A percentile compares a stretch with the other conserved stretches of the same genome.
phyloP scores from a whole-genome alignment of 2,329 filamentous ascomycete species.

The Exophiala sideris region DNA sequence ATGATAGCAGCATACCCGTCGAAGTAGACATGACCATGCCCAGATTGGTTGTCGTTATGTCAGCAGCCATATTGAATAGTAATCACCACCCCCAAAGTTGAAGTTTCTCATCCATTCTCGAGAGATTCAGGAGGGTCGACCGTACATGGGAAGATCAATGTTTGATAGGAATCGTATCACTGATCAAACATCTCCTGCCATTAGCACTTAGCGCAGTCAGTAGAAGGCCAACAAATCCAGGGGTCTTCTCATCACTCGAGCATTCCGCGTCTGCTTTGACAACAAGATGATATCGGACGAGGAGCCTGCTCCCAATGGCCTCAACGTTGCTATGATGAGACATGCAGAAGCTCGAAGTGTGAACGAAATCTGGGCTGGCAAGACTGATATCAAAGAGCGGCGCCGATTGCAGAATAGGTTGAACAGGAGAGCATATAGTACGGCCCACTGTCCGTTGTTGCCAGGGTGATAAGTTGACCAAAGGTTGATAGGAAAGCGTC shows the following conservation, averaged over 20 bases:
- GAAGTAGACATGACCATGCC: no score
- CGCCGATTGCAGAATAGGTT: slow-evolving; percentile 32
- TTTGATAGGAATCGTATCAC: no score
- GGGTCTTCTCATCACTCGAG: no score
- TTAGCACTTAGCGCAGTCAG: no score
- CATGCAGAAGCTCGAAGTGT: slow-evolving; percentile 9
- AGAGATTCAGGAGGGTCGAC: no score
- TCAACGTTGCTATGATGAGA: slow-evolving; percentile 9
- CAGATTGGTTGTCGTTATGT: background rate
- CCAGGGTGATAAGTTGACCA: background rate
- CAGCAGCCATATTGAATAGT: slow-evolving; percentile 4
- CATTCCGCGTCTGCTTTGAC: background rate
- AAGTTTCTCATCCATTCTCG: no score
- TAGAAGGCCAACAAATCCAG: no score
- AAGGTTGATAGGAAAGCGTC: slow-evolving; percentile 10
- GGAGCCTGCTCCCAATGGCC: background rate
- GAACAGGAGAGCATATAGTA: slow-evolving; percentile 30
- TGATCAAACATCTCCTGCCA: no score
- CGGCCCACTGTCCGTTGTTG: background rate
- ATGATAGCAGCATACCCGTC: no score
- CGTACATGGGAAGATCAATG: no score
- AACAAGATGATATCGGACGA: background rate
- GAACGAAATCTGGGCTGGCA: slow-evolving; percentile 31
- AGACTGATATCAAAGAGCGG: slow-evolving; percentile 26
- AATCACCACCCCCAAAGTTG: background rate